Percentiles rank a stretch among this genome's conserved stretches.
Evolutionary conservation across 2,329 filamentous ascomycete species (phyloP).

Genomic region (Penicillium sclerotigenum): DNA sequence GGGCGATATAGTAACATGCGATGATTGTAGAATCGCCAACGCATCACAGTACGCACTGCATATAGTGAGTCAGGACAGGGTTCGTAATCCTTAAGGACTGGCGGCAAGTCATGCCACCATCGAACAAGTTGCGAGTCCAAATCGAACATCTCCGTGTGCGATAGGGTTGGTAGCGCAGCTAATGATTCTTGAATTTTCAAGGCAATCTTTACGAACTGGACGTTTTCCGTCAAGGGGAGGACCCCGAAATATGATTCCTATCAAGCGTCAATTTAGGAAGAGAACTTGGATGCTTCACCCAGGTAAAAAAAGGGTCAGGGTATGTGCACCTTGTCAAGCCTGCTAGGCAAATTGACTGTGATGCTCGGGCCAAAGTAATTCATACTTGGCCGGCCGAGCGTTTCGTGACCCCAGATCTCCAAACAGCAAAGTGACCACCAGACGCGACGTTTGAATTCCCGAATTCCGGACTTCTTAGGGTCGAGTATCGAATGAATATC

Average conservation of each 20-base stretch:
- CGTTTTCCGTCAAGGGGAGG: constrained; percentile 68
- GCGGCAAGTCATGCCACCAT: constrained; percentile 68
- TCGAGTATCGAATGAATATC: constrained; percentile 28
- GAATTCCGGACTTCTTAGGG: constrained; percentile 47
- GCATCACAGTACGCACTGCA: constrained; percentile 68
- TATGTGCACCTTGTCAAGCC: constrained; percentile 29
- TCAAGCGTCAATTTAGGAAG: constrained; percentile 17
- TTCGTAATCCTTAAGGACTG: constrained; percentile 60
- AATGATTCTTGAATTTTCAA: constrained; percentile 71
- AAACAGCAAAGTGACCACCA: constrained; percentile 72
- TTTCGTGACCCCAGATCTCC: constrained; percentile 68
- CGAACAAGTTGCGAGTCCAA: constrained; percentile 64
- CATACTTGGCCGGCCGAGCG: constrained; percentile 64
- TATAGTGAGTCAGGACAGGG: constrained; percentile 66
- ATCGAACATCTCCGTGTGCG: constrained; percentile 58
- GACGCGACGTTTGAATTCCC: constrained; percentile 61
- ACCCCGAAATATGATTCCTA: constrained; percentile 58
- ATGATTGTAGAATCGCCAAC: constrained; percentile 74
- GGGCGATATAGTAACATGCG: constrained; percentile 71
- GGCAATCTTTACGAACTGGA: constrained; percentile 72
- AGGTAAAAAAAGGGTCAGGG: not conserved
- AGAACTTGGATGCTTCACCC: not conserved
- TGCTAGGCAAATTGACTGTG: constrained; percentile 59
- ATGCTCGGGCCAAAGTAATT: constrained; percentile 64
- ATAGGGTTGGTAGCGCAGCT: constrained; percentile 62